Evolutionary conservation across 108 stramenopile genomes (phyloP), one percentile per base, ranked within the genome.

Genomic region (Ochromonas danica): DNA sequence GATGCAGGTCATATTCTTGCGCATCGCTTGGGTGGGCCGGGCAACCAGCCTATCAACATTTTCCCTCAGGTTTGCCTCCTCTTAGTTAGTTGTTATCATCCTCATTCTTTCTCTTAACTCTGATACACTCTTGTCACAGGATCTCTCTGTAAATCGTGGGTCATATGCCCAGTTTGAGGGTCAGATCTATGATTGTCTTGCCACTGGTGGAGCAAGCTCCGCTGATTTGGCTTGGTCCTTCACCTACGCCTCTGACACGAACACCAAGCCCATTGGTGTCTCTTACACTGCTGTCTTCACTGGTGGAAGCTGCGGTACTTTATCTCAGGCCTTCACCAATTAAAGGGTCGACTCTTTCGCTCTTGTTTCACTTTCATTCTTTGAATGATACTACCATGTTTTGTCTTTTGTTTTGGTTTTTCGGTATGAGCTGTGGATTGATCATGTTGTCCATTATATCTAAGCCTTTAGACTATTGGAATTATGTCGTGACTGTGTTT

Each of bases 1-100:
- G 72, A 75, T 75, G 72, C 72, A 35, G 72, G 72, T 75, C 72
- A 75, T 33, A 75, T 75, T 27, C 31, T 75, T 28, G 72, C 72
- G 3, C 72, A 75, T 60, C 72, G 72, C 6, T 33, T 75, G 31
- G 72, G 72, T 36, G 72, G 72, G 3, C 31, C 31, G 51, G 72
- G 72, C 17, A 75, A 75, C 25, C 72, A 75, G 35, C 72, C 72
- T 10, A 75, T 75, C 43, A 75, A 75, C 31, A 75, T 75, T 41
- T 75, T 75, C 72, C 72, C 72, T 27, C 72, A 75, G 31, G 63
- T 67, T 14, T n/a, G n/a, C n/a, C n/a, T n/a, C n/a, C n/a, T n/a
- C n/a, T n/a, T n/a, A n/a, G n/a, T n/a, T n/a, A n/a, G n/a, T n/a
- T n/a, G n/a, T n/a, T n/a, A n/a, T n/a, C n/a, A n/a, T n/a, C n/a